Evolutionary conservation across 2,329 filamentous ascomycete species (phyloP), one percentile per base, ranked within the genome.

Genomic region (Aspergillus aculeatinus): DNA sequence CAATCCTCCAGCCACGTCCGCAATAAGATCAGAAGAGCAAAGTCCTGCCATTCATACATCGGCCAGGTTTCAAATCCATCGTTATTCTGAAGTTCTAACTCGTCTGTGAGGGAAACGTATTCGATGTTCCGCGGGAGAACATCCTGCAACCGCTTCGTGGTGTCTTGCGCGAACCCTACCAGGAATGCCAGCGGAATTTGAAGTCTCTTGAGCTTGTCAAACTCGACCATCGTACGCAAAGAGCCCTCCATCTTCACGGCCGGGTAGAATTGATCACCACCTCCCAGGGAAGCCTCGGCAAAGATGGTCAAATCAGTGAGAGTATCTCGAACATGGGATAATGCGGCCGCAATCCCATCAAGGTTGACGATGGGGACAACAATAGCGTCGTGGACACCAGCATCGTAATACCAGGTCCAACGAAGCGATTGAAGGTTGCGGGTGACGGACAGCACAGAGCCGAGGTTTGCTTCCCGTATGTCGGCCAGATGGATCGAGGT

Each of bases 321-420:
- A 39, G 67, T 68, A 3, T 48, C 57, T 52, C 39, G 48, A 55
- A 68, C 60, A 55, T 60, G 58, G 60, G 62, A 66, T 62, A 68
- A 14, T 19, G 57, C 62, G 33, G 59, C 60, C 4, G 42, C 62
- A 27, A 68, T 51, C 21, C 44, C 57, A 31, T 67, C 63, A 11
- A 68, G 57, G 48, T 68, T 23, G 12, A 68, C 19, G 6, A 60
- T 61, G 16, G 51, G 48, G 5, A 23, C 57, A 21, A 33, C 50
- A 19, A 63, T 58, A 6, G 50, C 7, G 50, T 63, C 63, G 4
- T 54, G 5, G 0, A 65, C 27, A 29, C 52, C 60, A 3, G 0
- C 3, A 29, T 60, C 55, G 33, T 60, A 66, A 39, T 63, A 55
- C 58, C 60, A 68, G 11, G 60, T 23, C 60, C 61, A 66, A 9